Evolutionary conservation across 176 grass and related monocot genomes (phyloP), one percentile per base, ranked within the genome.

Genomic region (Aegilops bicornis): DNA sequence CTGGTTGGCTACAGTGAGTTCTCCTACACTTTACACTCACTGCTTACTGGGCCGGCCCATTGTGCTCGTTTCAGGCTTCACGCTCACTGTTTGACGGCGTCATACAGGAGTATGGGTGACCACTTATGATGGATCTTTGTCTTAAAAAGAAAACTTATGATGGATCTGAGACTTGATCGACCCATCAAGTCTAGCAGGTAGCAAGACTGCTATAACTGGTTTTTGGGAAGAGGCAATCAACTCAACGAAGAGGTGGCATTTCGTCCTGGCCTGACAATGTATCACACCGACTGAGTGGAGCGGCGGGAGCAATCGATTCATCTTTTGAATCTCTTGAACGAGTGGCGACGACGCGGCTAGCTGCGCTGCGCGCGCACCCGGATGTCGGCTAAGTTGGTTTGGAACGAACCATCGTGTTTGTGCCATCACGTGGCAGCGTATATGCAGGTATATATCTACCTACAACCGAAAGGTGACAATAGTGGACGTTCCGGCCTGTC

Each of bases 331-430:
- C 61, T 7, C 24, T 8, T 29, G 33, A 30, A 31, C 43, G 20
- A 45, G 19, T 82, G 61, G 56, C 64, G 65, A 54, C 31, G 10
- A 79, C 88, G 71, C 88, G 83, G 47, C 45, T 43, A 43, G 2
- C 12, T 59, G 60, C 13, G 69, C 13, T 31, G 82, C 5, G 69
- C 45, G 22, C 13, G 14, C 54, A 58, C 62, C 20, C 3, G 50
- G 60, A 79, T 79, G 89, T 90, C 89, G 89, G 89, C 84, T 75
- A 32, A 72, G 79, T 83, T 72, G 84, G 48, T 10, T 31, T 13
- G 23, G 70, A 81, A 81, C 71, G 47, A 80, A 76, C 78, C 73
- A 71, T 48, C 14, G 22, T 13, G 76, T 30, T 7, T 40, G 12
- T 16, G 19, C 5, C 29, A n/a, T 35, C 5, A 35, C 33, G 47